Evolutionary conservation across 305 asterid genomes (phyloP), one percentile per base, ranked within the genome.

Genomic region (Fraxinus dipetala): DNA sequence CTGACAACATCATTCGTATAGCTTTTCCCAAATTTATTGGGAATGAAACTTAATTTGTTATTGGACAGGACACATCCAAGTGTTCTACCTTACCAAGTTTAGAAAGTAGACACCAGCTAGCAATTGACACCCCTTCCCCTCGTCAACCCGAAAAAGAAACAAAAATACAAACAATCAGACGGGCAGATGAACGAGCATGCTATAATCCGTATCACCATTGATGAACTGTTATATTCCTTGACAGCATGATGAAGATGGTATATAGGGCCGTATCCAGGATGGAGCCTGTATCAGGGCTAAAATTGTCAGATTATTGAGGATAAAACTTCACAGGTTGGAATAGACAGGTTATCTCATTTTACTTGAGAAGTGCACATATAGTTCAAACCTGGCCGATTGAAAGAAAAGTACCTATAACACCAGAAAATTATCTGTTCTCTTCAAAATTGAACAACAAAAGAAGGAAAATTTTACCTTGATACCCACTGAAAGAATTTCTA

Each of bases 401-500:
- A 79, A 70, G 65, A 40, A 34, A 38, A 24, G 35, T 26, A 72
- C 9, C 5, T 76, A 1, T 11, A 22, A 28, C 72, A 67, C 28
- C 11, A 35, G 14, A 63, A 18, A 69, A 22, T 69, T 59, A 35
- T 45, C 59, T 2, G 4, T 36, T 84, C 79, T 20, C 31, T 14
- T 36, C 40, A 61, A 61, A 65, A 85, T 11, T 34, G 84, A 40
- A 65, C 51, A 63, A 51, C 2, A 45, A 22, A 20, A 45, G 51
- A 22, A 20, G 13, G 30, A 40, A 83, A 73, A 79, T 31, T 43
- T 76, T 16, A 84, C 83, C 83, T 74, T 26, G 36, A 45, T 26
- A 48, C 51, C 59, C 28, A 48, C n/a, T 48, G 18, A 28, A 67
- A 24, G 36, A 78, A 67, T 79, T 70, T 80, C 83, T 90, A 85